Base-by-base conservation (phyloP, 2,329 filamentous ascomycete species). In the Fusarium equiseti region DNA sequence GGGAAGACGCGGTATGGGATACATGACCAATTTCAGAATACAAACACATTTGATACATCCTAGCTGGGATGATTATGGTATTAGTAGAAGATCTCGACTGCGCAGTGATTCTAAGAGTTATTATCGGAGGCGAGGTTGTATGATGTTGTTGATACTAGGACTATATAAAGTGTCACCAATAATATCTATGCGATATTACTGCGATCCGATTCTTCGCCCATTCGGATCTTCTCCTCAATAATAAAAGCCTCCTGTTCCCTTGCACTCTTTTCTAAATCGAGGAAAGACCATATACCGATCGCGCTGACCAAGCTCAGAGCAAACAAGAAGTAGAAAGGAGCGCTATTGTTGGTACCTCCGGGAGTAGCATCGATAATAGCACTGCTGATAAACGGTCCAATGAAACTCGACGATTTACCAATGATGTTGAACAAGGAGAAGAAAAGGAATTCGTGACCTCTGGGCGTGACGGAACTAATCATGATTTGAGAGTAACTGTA, bases 401-500 rank as follows among this genome's bases (percentile, higher is more conserved):
- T 91, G 71, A 91, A 92, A 2, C 86, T 88, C 10, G 86, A 89
- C 0, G 89, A 90, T 79, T 92, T 92, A 46, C 90, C 89, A 29
- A 91, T 86, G 72, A 92, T 90, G 66, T 86, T 89, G 79, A 92
- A 92, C 2, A 92, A 78, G 49, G 84, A 87, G 83, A 92, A 92
- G 82, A 92, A 92, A 13, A 92, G 80, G 72, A 91, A 91, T 70
- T 92, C 90, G 73, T 91, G 89, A 40, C 90, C 90, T 8, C 88
- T 83, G 0, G 90, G 90, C 0, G 89, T 91, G 4, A 92, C 89
- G 71, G 91, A 90, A 5, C 86, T 88, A 70, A 92, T 92, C 86
- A 92, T 90, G 73, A 90, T 91, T 76, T 92, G 90, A 0, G 86
- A 88, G 78, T 92, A 92, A 50, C 87, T 89, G 77, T 91, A 92